Conservation (phyloP, 805 yeast genomes). For the Zygoascus bituminiphila region DNA sequence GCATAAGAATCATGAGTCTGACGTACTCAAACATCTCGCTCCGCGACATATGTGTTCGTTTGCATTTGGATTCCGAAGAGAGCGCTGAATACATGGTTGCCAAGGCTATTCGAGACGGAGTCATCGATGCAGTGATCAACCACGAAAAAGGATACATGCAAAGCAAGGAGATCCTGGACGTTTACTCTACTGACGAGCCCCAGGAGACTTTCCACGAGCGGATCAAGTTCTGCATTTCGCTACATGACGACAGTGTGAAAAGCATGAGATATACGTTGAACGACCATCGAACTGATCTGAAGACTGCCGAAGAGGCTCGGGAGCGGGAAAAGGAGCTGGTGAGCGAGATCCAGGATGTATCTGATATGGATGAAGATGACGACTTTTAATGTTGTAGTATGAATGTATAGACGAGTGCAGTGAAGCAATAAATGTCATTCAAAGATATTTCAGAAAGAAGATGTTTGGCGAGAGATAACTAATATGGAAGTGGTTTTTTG, state of each 20-base stretch:
- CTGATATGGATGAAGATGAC: slow-evolving; percentile 36
- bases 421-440: too few species aligned
- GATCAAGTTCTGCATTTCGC: slow-evolving; percentile 80
- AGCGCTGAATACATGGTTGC: slow-evolving; percentile 95
- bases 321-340: slow-evolving; percentile 47
- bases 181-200: slow-evolving; percentile 82
- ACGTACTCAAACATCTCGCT: slow-evolving; percentile 86
- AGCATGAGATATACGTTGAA: slow-evolving; percentile 85
- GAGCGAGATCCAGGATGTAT: slow-evolving; percentile 36
- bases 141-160: slow-evolving; percentile 89
- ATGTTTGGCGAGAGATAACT: too few species aligned
- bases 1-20: slow-evolving; percentile 85
- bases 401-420: neutral
- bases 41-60: slow-evolving; percentile 86
- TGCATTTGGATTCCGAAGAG: slow-evolving; percentile 88
- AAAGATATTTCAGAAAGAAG: too few species aligned
- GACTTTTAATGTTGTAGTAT: slow-evolving; percentile 15
- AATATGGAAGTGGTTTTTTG: too few species aligned
- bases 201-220: slow-evolving; percentile 86
- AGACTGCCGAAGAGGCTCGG: slow-evolving; percentile 45
- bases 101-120: slow-evolving; percentile 95
- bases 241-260: slow-evolving; percentile 87
- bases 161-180: slow-evolving; percentile 75
- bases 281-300: slow-evolving; percentile 41
- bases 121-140: slow-evolving; percentile 87